A percentile compares a stretch with the other conserved stretches of the same genome.
phyloP scores from a whole-genome alignment of 805 yeast species.

The Starmerella asiatica region DNA sequence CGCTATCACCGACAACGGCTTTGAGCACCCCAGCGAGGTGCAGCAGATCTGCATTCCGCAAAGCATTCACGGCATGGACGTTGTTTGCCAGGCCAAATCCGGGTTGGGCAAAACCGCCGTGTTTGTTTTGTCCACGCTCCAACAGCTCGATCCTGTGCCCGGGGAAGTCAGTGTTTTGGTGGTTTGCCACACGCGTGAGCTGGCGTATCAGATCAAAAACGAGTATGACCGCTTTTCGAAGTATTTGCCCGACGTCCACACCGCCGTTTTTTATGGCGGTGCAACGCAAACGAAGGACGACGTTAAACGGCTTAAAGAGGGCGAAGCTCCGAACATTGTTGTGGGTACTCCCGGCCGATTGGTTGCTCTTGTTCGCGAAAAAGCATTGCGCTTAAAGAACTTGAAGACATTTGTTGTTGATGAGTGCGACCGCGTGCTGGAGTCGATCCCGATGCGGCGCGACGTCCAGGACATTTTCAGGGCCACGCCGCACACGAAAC shows the following conservation, averaged over 20 bases:
- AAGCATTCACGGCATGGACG: slow-evolving; percentile 94
- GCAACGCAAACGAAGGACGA: slow-evolving; percentile 63
- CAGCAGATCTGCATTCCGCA: slow-evolving; percentile 98
- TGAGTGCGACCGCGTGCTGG: slow-evolving; percentile 97
- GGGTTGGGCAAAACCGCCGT: slow-evolving; percentile 99
- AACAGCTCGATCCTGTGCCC: slow-evolving; percentile 92
- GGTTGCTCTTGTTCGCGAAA: slow-evolving; percentile 85
- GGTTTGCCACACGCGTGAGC: slow-evolving; percentile 95
- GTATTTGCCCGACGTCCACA: slow-evolving; percentile 94
- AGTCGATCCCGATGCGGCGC: slow-evolving; percentile 85
- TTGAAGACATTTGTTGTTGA: slow-evolving; percentile 91
- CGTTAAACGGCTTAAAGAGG: slow-evolving; percentile 76
- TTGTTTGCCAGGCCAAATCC: slow-evolving; percentile 96
- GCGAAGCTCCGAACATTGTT: slow-evolving; percentile 78
- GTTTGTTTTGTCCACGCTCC: slow-evolving; percentile 86
- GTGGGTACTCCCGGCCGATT: slow-evolving; percentile 98
- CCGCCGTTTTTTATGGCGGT: slow-evolving; percentile 97
- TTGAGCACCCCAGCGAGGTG: slow-evolving; percentile 98
- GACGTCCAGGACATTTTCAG: slow-evolving; percentile 97
- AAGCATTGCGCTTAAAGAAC: slow-evolving; percentile 69
- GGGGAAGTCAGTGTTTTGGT: slow-evolving; percentile 94
- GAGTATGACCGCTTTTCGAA: slow-evolving; percentile 96
- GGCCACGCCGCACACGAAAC: slow-evolving; percentile 95
- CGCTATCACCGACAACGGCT: slow-evolving; percentile 98
- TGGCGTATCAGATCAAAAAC: slow-evolving; percentile 95